Conservation (phyloP, 2,329 filamentous ascomycete species). For the Calonectria leucothoes region DNA sequence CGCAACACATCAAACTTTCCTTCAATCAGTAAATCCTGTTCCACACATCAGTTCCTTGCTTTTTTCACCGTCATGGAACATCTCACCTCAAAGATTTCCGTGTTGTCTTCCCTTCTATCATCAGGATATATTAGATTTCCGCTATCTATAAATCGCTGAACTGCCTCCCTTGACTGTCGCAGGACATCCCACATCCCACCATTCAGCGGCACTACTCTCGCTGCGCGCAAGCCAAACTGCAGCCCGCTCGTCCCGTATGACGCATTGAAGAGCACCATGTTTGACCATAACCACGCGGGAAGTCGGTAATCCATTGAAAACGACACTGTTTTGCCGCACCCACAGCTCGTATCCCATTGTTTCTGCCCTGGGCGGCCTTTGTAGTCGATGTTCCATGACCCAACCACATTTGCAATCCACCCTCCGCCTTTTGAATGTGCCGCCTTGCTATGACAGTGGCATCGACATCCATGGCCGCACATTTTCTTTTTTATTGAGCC, state of each 20-base stretch:
- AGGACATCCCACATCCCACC: accelerated
- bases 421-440: background rate
- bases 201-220: background rate
- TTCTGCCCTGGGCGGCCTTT: background rate
- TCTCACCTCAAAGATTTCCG: background rate
- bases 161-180: background rate
- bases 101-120: background rate
- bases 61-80: no score
- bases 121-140: background rate
- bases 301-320: background rate
- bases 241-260: background rate
- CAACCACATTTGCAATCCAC: background rate
- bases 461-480: background rate
- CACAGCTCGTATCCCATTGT: background rate
- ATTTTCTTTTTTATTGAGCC: no score
- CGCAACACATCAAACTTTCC: background rate
- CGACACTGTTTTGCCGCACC: background rate
- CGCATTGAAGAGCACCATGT: background rate
- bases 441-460: background rate
- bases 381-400: background rate
- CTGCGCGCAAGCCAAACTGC: background rate
- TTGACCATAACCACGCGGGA: background rate
- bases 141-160: background rate
- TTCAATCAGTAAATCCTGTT: background rate
- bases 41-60: background rate